Evolutionary conservation across 169 alveolate species (phyloP).

Genomic region (Perkinsus chesapeaki): DNA sequence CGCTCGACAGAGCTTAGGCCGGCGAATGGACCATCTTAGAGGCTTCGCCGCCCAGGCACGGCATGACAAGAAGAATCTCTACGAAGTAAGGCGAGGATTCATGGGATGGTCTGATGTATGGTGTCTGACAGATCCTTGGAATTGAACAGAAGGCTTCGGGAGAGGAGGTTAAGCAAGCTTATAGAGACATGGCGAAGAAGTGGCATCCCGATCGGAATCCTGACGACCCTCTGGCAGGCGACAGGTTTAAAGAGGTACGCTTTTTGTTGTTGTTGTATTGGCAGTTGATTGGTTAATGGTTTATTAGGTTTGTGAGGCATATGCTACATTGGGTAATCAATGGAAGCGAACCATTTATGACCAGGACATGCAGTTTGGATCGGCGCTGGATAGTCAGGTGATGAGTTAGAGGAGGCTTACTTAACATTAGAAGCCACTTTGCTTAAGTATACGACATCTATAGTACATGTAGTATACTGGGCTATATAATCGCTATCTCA

Average conservation of each 20-base stretch:
- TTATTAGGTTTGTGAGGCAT: neutral
- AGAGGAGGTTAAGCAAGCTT: slow-evolving; percentile 65
- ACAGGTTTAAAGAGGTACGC: slow-evolving; percentile 56
- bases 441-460: no score
- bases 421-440: no score
- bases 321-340: neutral
- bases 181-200: slow-evolving; percentile 51
- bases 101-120: neutral
- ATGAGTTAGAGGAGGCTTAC: neutral
- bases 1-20: no score
- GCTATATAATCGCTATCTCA: no score
- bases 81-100: neutral
- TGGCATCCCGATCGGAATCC: slow-evolving; percentile 81
- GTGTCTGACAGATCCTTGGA: slow-evolving; percentile 12
- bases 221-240: slow-evolving; percentile 45
- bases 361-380: neutral
- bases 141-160: slow-evolving; percentile 30
- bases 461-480: no score
- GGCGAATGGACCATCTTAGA: no score
- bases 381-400: neutral
- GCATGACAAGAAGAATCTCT: neutral
- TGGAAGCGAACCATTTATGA: neutral
- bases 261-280: neutral
- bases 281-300: neutral
- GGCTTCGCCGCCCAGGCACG: neutral